Percentiles rank a stretch among this genome's conserved stretches.
Conservation (phyloP, 805 yeast genomes). For the Myxozyma geophila region DNA sequence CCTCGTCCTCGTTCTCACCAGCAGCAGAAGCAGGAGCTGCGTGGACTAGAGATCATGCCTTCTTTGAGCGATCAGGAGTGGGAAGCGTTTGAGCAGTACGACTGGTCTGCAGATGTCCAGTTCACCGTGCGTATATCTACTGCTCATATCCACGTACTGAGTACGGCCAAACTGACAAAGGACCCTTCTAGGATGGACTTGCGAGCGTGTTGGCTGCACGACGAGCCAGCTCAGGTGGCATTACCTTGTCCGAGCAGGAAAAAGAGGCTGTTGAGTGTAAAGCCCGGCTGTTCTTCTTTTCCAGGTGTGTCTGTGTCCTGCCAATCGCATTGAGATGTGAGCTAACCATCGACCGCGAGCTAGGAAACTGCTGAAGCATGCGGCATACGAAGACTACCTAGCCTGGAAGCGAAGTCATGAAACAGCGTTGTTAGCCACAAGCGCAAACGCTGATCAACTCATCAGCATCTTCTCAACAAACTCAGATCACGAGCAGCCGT, state of each 20-base stretch:
- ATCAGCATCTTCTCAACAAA: not conserved
- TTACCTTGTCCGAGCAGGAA: conserved; percentile 9
- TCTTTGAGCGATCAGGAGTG: conserved; percentile 22
- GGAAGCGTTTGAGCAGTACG: conserved; percentile 26
- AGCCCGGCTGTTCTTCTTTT: conserved; percentile 28
- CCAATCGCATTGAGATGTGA: not conserved
- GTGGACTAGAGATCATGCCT: not conserved
- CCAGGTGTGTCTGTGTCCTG: conserved; percentile 15
- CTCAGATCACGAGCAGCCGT: not conserved
- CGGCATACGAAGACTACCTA: conserved; percentile 23
- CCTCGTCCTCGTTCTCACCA: no score
- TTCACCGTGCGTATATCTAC: conserved; percentile 20
- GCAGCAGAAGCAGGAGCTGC: not conserved
- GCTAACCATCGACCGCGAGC: not conserved
- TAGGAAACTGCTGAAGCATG: conserved; percentile 25
- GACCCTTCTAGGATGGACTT: conserved; percentile 14
- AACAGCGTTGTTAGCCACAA: not conserved
- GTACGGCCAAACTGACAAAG: not conserved
- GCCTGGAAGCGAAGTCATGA: conserved; percentile 18
- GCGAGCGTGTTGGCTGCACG: conserved; percentile 13
- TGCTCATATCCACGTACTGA: not conserved
- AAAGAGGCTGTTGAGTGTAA: conserved; percentile 13
- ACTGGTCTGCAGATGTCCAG: conserved; percentile 26
- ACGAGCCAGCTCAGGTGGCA: conserved; percentile 7
- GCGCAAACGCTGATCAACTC: not conserved